Conservation (phyloP, 164 flowering plant species). For the Hamamelis virginiana region DNA sequence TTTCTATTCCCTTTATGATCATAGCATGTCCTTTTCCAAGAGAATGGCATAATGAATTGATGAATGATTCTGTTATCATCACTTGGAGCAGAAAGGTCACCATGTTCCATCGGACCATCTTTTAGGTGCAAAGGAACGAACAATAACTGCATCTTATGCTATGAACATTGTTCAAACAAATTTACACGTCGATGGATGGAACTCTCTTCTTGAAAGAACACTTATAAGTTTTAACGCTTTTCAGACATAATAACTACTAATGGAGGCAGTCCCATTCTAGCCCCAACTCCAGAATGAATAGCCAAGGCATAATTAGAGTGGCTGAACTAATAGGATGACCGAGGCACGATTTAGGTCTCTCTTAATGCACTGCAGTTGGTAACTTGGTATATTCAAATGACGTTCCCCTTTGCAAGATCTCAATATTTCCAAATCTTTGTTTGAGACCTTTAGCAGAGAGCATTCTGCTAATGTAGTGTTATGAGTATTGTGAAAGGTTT, state of each 20-base stretch:
- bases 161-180: background rate
- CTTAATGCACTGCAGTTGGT: background rate
- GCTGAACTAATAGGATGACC: conserved; percentile 1
- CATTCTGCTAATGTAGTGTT: background rate
- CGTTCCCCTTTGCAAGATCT: background rate
- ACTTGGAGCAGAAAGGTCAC: background rate
- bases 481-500: background rate
- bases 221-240: too few species aligned
- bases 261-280: too few species aligned
- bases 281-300: too few species aligned
- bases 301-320: background rate
- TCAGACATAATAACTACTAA: too few species aligned
- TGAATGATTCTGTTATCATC: background rate
- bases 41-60: background rate
- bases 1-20: too few species aligned
- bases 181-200: too few species aligned
- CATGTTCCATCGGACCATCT: background rate
- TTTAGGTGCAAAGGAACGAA: background rate
- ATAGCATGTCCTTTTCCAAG: background rate
- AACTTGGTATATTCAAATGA: background rate
- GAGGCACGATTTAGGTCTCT: background rate
- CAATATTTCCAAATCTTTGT: background rate
- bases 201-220: too few species aligned
- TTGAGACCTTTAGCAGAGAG: background rate
- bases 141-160: background rate